Conservation (phyloP, 306 rosid species). For the Cicer chorassanicum region DNA sequence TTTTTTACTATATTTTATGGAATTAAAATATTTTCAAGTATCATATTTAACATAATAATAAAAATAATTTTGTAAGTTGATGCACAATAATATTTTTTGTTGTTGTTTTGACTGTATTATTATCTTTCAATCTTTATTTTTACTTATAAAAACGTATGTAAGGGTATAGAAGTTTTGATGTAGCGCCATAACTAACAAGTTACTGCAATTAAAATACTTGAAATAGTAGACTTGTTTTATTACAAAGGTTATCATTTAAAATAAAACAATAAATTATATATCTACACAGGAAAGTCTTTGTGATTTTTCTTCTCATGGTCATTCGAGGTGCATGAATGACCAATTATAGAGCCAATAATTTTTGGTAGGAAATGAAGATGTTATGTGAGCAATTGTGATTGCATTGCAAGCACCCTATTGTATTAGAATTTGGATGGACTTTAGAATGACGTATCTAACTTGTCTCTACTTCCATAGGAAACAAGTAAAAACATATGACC, state of each 20-base stretch:
- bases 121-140: not conserved
- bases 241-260: too few relatives aligned
- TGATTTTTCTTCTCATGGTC: too few relatives aligned
- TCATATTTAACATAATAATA: not conserved
- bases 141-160: not conserved
- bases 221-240: too few relatives aligned
- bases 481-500: not conserved
- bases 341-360: too few relatives aligned
- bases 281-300: too few relatives aligned
- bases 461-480: not conserved
- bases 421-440: slow-evolving; percentile 10
- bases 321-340: too few relatives aligned
- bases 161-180: not conserved
- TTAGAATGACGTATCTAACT: not conserved
- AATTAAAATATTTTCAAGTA: too few relatives aligned
- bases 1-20: too few relatives aligned
- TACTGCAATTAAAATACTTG: not conserved
- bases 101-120: not conserved
- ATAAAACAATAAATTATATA: too few relatives aligned
- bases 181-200: not conserved
- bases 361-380: too few relatives aligned
- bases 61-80: not conserved
- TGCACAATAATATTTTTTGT: too few relatives aligned
- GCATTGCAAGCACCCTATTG: not conserved
- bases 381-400: too few relatives aligned